Conservation (phyloP, 768 basidiomycete genomes). For the Tricholomella constricta region DNA sequence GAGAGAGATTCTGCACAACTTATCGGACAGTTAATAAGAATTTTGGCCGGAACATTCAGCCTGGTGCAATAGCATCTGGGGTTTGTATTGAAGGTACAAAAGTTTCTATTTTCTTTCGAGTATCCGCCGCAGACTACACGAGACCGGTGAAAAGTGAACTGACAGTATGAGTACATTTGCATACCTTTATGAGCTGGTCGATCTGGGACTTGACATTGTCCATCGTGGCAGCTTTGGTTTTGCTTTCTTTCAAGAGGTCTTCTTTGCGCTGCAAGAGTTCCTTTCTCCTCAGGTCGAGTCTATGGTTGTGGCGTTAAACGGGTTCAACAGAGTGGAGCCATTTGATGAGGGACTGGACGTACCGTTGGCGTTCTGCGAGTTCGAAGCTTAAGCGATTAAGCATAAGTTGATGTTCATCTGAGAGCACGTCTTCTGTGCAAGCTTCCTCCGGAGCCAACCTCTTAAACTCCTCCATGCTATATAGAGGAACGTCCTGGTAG, state of each 20-base stretch:
- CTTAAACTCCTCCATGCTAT: conserved; percentile 68
- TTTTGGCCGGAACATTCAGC: conserved; percentile 3
- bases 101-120: conserved; percentile 76
- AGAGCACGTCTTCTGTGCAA: conserved; percentile 58
- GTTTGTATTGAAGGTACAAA: conserved; percentile 51
- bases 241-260: conserved; percentile 78
- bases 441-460: conserved; percentile 69
- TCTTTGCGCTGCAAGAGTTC: conserved; percentile 73
- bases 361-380: conserved; percentile 87
- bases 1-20: conserved; percentile 10
- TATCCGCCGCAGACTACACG: conserved; percentile 64
- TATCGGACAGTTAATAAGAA: neutral
- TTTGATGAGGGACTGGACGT: conserved; percentile 22
- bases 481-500: conserved; percentile 84
- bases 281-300: conserved; percentile 70
- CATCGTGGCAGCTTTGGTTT: conserved; percentile 67
- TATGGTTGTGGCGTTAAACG: conserved; percentile 27
- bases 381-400: conserved; percentile 86
- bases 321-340: neutral
- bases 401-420: conserved; percentile 83
- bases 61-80: conserved; percentile 15
- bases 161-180: conserved; percentile 5
- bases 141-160: conserved; percentile 13
- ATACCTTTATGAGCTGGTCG: conserved; percentile 74
- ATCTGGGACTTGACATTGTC: conserved; percentile 81